These are phyloP conservation scores for Fraxinus baroniana DNA, from an alignment of 305 asterid genomes.

Conservation along the genomic window DNA sequence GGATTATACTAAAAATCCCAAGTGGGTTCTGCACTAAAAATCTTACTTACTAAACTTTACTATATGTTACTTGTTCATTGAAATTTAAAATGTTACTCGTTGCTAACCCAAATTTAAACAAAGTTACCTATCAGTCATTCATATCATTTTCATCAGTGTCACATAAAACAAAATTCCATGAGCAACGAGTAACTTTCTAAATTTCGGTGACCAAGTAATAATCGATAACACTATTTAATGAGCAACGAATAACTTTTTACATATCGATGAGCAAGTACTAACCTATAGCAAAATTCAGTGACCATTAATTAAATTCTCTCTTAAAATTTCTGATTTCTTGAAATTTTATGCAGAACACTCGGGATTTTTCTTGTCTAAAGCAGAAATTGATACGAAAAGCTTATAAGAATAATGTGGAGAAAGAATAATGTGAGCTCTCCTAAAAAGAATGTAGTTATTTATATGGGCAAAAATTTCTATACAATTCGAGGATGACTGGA, in stretches of 20 bases:
- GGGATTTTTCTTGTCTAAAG: not conserved
- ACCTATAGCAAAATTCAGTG: no score
- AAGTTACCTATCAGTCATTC: not conserved
- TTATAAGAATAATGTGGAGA: constrained; percentile 10
- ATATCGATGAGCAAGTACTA: no score
- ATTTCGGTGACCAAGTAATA: not conserved
- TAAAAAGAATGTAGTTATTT: not conserved
- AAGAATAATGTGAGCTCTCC: constrained; percentile 8
- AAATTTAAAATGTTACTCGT: not conserved
- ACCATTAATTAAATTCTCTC: not conserved
- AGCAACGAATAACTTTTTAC: no score
- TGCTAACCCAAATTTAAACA: no score
- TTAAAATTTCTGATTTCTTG: not conserved
- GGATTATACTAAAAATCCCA: not conserved
- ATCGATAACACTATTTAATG: no score
- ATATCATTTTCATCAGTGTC: not conserved
- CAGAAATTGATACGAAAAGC: constrained; percentile 1
- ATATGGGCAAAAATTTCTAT: not conserved
- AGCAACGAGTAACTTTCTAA: not conserved
- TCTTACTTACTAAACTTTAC: no score
- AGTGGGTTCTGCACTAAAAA: no score
- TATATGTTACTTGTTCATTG: not conserved
- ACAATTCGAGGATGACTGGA: constrained; percentile 11
- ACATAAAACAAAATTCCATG: no score
- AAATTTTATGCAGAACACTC: constrained; percentile 13